A percentile compares a stretch with the other conserved stretches of the same genome.
These are phyloP conservation scores for Entomortierella parvispora DNA, from an alignment of 192 early-diverging fungal genomes.

Conservation along the genomic window DNA sequence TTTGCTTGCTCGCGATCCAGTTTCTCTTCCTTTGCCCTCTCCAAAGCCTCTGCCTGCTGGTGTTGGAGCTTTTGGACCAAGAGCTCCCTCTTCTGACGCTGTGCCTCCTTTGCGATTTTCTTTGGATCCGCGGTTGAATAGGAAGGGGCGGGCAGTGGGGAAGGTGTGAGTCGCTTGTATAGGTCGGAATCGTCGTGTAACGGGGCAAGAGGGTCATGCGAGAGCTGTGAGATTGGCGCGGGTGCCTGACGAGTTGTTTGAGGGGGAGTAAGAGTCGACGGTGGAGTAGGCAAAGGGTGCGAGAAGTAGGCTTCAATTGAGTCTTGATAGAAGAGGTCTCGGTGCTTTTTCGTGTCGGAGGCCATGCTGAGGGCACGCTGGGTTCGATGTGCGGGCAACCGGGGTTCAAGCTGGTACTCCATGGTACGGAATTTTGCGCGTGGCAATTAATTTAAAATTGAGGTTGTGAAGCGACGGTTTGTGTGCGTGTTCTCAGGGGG, in stretches of 20 bases:
- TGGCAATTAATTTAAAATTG: too few relatives aligned
- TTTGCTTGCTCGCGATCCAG: constrained; percentile 21
- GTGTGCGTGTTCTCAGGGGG: too few relatives aligned
- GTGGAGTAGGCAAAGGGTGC: not conserved
- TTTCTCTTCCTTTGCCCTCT: constrained; percentile 5
- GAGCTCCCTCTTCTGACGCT: constrained; percentile 11
- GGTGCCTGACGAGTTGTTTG: not conserved
- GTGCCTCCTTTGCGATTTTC: not conserved
- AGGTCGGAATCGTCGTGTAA: constrained; percentile 16
- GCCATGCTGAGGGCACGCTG: constrained; percentile 35
- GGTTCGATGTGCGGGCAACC: constrained; percentile 10
- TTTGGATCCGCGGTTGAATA: not conserved
- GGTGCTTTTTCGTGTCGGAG: constrained; percentile 11
- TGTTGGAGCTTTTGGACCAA: constrained; percentile 3
- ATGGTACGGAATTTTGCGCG: too few relatives aligned
- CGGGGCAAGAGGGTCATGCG: not conserved
- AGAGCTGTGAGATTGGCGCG: not conserved
- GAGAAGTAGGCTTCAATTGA: not conserved
- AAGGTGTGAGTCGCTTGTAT: constrained; percentile 23
- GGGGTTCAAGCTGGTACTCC: not conserved
- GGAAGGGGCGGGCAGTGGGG: constrained; percentile 17
- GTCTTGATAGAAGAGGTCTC: not conserved
- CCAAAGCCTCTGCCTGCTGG: constrained; percentile 1
- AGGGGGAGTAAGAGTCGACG: not conserved
- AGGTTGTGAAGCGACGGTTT: too few relatives aligned